Base-by-base conservation (phyloP, 371 early-diverging fungal species). In the Batkoa obscura region DNA sequence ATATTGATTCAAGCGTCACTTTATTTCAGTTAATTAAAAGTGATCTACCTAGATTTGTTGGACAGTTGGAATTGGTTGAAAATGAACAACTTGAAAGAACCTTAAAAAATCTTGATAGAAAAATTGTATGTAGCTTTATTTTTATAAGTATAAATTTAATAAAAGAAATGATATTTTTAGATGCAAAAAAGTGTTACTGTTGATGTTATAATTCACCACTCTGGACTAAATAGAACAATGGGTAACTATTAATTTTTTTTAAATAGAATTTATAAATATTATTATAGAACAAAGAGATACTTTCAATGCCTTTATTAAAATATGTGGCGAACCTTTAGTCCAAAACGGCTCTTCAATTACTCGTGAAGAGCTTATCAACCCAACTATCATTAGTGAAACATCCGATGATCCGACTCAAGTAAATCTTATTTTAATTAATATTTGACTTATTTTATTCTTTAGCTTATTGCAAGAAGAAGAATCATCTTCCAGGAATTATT, bases 251-350 rank as follows among this genome's bases (percentile, higher is more conserved):
- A 15, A 41, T 41, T 15, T 15, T 4, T 12, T 15, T 45, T 45
- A 13, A 5, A 9, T 15, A 43, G 15, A 10, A 2, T 23, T 5
- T 39, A 37, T n/a, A 35, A n/a, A 13, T 37, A 41, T 37, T 10
- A 5, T 36, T 53, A 13, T 53, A 53, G 53, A 53, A 38, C 56
- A 46, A 36, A 55, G 46, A 47, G 56, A 55, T 36, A 55, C 56
- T 36, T 55, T 32, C 43, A 55, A 55, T 12, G 15, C 36, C 2
- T 46, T 55, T 17, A 17, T 32, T 2, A 36, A 23, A 15, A 55
- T 55, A 32, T 32, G 32, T 3, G 56, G 56, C 2, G 17, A 41
- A 12, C 39, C n/a, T 17, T 12, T 55, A 1, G 46, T 43, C 9
- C 12, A 45, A 17, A 10, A 46, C 15, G 56, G 56, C 23, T 31